These are phyloP conservation scores for Vigna unguiculata DNA, from an alignment of 306 rosid species.

Conservation along the genomic window DNA sequence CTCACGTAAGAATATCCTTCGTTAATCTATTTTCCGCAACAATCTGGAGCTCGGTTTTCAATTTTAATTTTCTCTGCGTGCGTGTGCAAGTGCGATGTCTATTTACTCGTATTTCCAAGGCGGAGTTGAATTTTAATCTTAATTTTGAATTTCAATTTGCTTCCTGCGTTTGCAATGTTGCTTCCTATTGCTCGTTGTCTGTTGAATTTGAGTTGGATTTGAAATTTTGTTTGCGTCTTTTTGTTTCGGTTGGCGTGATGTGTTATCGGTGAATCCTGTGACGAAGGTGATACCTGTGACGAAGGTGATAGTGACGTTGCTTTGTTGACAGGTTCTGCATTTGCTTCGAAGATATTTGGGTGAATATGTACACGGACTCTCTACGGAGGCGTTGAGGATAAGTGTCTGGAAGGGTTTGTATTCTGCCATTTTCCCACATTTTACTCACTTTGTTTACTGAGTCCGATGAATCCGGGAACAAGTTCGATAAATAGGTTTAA, in stretches of 20 bases:
- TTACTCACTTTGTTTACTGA: conserved; percentile 1
- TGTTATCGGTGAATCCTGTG: neutral
- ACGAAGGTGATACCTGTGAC: neutral
- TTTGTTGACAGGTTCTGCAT: conserved; percentile 77
- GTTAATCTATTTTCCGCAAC: neutral
- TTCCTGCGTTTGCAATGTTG: neutral
- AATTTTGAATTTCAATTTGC: neutral
- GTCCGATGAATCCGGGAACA: conserved; percentile 20
- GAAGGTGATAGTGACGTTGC: conserved; percentile 15
- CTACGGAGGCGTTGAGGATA: conserved; percentile 87
- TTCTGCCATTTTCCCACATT: conserved; percentile 40
- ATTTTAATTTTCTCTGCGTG: neutral
- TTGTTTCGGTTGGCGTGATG: neutral
- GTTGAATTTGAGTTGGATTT: neutral
- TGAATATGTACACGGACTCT: conserved; percentile 97
- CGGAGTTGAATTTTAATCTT: too few relatives aligned
- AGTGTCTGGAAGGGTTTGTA: conserved; percentile 97
- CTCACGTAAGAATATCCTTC: conserved; percentile 65
- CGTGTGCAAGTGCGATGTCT: neutral
- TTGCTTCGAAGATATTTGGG: conserved; percentile 92
- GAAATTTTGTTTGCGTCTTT: neutral
- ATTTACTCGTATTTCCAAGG: neutral
- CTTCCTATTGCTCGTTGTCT: neutral
- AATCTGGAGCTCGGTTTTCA: neutral
- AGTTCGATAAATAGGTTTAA: neutral